Base-by-base conservation (phyloP, 2,329 filamentous ascomycete genomes). In the Akanthomyces dipterigenus region DNA sequence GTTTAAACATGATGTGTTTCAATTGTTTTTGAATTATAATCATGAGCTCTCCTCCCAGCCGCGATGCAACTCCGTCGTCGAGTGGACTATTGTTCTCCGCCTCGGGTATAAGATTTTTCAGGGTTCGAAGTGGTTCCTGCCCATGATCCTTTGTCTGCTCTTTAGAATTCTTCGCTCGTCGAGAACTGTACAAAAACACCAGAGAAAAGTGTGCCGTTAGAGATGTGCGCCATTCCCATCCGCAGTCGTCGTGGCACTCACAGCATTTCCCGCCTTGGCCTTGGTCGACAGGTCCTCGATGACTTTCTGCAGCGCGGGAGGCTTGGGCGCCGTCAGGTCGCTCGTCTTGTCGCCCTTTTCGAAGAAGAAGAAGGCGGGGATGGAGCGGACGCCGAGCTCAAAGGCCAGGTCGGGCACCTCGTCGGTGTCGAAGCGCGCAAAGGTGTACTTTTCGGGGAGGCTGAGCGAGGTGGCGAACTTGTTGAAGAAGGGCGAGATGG, bases 341-440 rank as follows among this genome's bases (percentile, higher is more conserved):
- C 80, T 77, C 67, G 59, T 73, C 70, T 75, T 75, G 48, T 77
- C 73, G 60, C 82, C 82, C 55, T 83, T 75, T 72, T 82, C 78
- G 72, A 87, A 85, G 74, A 85, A 81, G 69, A 82, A 73, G 70
- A 87, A 86, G 45, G 83, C 83, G 11, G 84, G 84, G 76, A 87
- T 82, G 68, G 80, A 78, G 28, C 77, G 75, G 68, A 86, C 75
- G 69, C 75, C 72, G 67, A 84, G 80, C 64, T 77, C 73, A 16
- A 70, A 68, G 58, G 82, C 78, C 22, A 82, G 75, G 55, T 81
- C 79, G 61, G 78, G 74, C 11, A 79, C 77, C 49, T 76, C 72
- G 71, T 86, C 84, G 69, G 83, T 82, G 73, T 87, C 79, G 71
- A 86, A 78, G 72, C 83, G 83, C 69, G 80, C 82, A 64, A 86